These are phyloP conservation scores for Musa beccarii DNA, from an alignment of 176 grass and related monocot species.

Conservation along the genomic window DNA sequence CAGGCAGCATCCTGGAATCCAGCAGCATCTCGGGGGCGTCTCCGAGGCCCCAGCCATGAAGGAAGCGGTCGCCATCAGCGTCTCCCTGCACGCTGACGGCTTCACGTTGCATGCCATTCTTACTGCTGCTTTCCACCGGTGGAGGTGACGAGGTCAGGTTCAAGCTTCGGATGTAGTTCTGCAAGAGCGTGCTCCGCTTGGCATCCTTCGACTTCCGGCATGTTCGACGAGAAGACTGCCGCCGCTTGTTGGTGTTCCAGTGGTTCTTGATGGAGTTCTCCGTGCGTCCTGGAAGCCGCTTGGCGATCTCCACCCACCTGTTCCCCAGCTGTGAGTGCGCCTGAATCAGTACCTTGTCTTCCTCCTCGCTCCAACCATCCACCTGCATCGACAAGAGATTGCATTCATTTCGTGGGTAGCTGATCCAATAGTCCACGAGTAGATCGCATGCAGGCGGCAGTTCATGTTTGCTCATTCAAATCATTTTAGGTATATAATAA, in stretches of 20 bases:
- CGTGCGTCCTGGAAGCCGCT: constrained; percentile 8
- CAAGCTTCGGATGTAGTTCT: not conserved
- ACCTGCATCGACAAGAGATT: not conserved
- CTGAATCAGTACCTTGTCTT: constrained; percentile 9
- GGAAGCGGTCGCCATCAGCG: too few relatives aligned
- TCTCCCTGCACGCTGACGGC: too few relatives aligned
- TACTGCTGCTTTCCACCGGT: not conserved
- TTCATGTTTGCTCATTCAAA: too few relatives aligned
- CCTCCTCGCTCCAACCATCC: not conserved
- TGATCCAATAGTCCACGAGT: too few relatives aligned
- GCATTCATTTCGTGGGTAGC: too few relatives aligned
- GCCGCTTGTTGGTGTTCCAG: constrained; percentile 8
- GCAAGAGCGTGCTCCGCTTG: not conserved
- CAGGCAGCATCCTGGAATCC: not conserved
- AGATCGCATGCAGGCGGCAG: too few relatives aligned
- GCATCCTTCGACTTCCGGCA: not conserved
- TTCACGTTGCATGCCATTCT: too few relatives aligned
- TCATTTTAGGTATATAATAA: too few relatives aligned
- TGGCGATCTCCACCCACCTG: constrained; percentile 12
- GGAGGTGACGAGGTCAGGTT: not conserved
- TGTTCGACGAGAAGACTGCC: not conserved
- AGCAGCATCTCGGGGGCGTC: not conserved
- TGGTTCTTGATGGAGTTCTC: constrained; percentile 24
- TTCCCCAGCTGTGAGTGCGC: constrained; percentile 14
- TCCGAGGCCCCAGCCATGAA: not conserved